Evolutionary conservation across 352 stramenopile genomes (phyloP), one percentile per base, ranked within the genome.

Genomic region (Globisporangium canariense): DNA sequence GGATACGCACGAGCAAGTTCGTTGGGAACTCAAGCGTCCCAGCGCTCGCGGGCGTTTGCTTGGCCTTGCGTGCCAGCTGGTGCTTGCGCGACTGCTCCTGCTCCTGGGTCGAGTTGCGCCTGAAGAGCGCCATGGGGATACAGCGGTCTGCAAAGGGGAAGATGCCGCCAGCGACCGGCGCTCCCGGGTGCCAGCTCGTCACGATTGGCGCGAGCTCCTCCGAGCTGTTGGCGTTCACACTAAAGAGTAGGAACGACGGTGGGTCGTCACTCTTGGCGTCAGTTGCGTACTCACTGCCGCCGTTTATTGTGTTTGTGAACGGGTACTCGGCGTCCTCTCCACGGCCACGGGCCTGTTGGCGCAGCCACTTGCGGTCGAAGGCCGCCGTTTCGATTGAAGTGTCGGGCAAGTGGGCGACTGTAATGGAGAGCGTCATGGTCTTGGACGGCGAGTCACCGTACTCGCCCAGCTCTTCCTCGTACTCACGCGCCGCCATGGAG

Each of bases 191-290:
- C 77, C 77, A 83, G 38, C 73, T 41, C 3, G 64, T 55, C 22
- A 85, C 53, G 16, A 77, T 59, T 6, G 51, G 49, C 13, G 80
- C 46, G 9, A 91, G 62, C n/a, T 79, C 69, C 36, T 68, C 65
- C 8, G 79, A 73, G 20, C 80, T 79, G 57, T 77, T 76, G 14
- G 69, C 60, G 60, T 89, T 89, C 22, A 76, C 76, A 51, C 79
- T 78, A 56, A 83, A 86, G 16, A 89, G n/a, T 43, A 90, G 38
- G 41, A 88, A 77, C 25, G 75, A 87, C n/a, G 78, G 72, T 2
- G 46, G 40, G 25, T 46, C 55, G 5, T 52, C 41, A 2, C 25
- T 51, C 1, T 28, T 28, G 13, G 10, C 25, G 16, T 41, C 45
- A n/a, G 8, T 28, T 28, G 25, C 16, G 10, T 58, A n/a, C 0